Percentiles rank a stretch among this genome's conserved stretches.
These are phyloP conservation scores for Vaucheria bursata DNA, from an alignment of 352 stramenopile genomes.

Conservation along the genomic window DNA sequence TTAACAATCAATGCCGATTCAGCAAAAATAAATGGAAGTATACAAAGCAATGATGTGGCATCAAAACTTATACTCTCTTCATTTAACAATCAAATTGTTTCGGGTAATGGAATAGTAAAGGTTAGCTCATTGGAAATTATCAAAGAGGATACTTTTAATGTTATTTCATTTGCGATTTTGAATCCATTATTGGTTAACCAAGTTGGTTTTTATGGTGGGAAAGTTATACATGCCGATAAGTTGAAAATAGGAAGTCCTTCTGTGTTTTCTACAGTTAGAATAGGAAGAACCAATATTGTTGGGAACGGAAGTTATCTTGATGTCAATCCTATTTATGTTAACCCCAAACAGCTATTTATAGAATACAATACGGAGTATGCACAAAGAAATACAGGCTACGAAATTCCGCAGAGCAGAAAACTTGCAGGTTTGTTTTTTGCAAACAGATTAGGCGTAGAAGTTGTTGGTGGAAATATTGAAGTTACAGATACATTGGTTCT, in stretches of 20 bases:
- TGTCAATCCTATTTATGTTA: conserved; percentile 9
- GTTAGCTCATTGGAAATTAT: conserved; percentile 8
- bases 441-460: conserved; percentile 7
- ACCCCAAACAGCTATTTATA: conserved; percentile 8
- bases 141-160: conserved; percentile 8
- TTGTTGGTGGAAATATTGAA: conserved; percentile 8
- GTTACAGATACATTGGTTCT: conserved; percentile 8
- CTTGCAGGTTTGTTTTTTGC: conserved; percentile 7
- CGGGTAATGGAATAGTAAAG: conserved; percentile 7
- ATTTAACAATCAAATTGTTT: conserved; percentile 10
- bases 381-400: conserved; percentile 7
- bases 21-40: conserved; percentile 9
- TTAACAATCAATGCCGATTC: conserved; percentile 8
- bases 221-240: conserved; percentile 8
- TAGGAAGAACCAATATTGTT: conserved; percentile 8
- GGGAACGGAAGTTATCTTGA: conserved; percentile 6
- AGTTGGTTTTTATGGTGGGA: conserved; percentile 7
- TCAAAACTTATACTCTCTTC: conserved; percentile 8
- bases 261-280: conserved; percentile 8
- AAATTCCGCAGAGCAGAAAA: conserved; percentile 7
- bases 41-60: conserved; percentile 7
- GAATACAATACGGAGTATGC: conserved; percentile 7
- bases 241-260: conserved; percentile 8
- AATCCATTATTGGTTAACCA: conserved; percentile 8
- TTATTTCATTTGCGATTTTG: conserved; percentile 9